phyloP scores from a whole-genome alignment of 1,139 yeast genomes.

The Yamadazyma friedrichii region DNA sequence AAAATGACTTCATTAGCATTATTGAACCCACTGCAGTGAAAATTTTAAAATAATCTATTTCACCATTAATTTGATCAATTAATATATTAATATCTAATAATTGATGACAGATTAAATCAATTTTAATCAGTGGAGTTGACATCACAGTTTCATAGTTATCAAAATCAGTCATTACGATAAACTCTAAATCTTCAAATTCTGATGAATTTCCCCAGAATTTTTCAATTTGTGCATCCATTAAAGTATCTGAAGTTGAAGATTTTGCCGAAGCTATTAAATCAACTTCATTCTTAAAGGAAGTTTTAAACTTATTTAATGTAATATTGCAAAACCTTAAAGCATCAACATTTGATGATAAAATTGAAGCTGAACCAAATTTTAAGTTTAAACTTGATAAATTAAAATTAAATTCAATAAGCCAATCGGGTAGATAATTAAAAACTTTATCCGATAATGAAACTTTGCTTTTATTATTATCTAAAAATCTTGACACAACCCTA shows the following conservation, averaged over 20 bases:
- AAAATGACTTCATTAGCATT: slow-evolving; percentile 46
- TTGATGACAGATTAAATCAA: slow-evolving; percentile 5
- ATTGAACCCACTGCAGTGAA: slow-evolving; percentile 55
- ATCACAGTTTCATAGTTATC: slow-evolving; percentile 13
- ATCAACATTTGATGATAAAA: slow-evolving; percentile 14
- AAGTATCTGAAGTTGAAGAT: slow-evolving; percentile 3
- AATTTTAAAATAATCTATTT: slow-evolving; percentile 49
- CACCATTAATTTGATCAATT: slow-evolving; percentile 20
- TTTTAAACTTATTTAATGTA: slow-evolving; percentile 6
- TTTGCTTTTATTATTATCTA: not conserved
- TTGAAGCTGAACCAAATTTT: slow-evolving; percentile 43
- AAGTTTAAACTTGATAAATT: slow-evolving; percentile 30
- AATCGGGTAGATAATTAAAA: slow-evolving; percentile 44
- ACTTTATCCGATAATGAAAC: slow-evolving; percentile 19
- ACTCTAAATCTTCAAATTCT: not conserved
- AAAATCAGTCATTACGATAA: not conserved
- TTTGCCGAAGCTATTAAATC: not conserved
- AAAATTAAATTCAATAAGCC: slow-evolving; percentile 42
- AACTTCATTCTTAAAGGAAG: slow-evolving; percentile 3
- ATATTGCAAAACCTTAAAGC: slow-evolving; percentile 27
- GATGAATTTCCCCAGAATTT: not conserved
- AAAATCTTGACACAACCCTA: slow-evolving; percentile 7
- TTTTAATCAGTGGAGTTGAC: slow-evolving; percentile 19
- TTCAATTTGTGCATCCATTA: not conserved
- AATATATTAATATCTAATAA: not conserved